Base-by-base conservation (phyloP, 2,329 filamentous ascomycete species). In the Aureobasidium sp. region DNA sequence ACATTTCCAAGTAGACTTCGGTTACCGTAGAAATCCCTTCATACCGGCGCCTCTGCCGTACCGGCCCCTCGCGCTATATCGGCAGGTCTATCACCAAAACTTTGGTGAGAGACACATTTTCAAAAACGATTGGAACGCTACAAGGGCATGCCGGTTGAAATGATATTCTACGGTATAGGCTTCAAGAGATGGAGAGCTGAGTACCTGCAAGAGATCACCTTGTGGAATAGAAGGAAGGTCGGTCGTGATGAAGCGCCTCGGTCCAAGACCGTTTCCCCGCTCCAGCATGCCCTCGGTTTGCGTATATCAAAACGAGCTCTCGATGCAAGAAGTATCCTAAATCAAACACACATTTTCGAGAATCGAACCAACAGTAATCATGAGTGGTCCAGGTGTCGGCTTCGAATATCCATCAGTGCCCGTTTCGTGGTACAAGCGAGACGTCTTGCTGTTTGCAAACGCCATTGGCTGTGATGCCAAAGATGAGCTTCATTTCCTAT, bases 401-500 rank as follows among this genome's bases (percentile, higher is more conserved):
- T 63, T 63, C 42, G 61, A 63, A 37, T 63, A 63, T 33, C 37
- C 44, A 17, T 22, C 61, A 35, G 61, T 63, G 47, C 61, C 61
- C 2, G 90, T 96, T 12, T 83, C 87, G 68, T 97, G 91, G 92
- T 76, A 90, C 69, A 91, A 92, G 82, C 85, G 92, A 67, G 92
- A 97, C 79, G 85, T 87, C 39, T 81, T 97, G 64, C 85, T 97
- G 64, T 97, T 97, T 74, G 91, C 92, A 68, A 88, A 88, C 75
- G 93, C 88, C 77, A 93, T 97, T 73, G 92, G 92, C 62, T 86
- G 82, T 71, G 93, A 85, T 14, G 82, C 82, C n/a, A 57, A 45
- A 24, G 86, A 96, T 68, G 92, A 97, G 80, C 84, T 96, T 70
- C 91, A 96, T 73, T 96, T 93, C 73, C 86, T 96, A 77, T 97